Evolutionary conservation across 768 basidiomycete genomes (phyloP).

Genomic region (Mycena olivaceomarginata): DNA sequence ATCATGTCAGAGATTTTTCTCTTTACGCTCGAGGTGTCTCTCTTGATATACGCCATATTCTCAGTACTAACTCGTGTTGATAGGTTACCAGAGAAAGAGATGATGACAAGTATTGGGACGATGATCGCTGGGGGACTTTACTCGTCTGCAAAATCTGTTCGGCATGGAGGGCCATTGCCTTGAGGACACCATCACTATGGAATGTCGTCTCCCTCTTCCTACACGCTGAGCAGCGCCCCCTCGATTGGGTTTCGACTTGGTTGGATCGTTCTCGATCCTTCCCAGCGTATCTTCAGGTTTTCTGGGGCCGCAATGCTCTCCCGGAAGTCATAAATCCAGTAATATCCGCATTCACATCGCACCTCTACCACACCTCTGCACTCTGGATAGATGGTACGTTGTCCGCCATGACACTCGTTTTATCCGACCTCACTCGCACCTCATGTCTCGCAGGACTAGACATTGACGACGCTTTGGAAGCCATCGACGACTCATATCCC

Average conservation of each 20-base stretch:
- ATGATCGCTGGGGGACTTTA: conserved; percentile 32
- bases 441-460: not conserved
- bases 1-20: conserved; percentile 31
- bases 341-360: conserved; percentile 20
- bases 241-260: conserved; percentile 37
- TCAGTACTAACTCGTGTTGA: too few species aligned
- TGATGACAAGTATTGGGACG: conserved; percentile 22
- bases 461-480: conserved; percentile 6
- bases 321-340: conserved; percentile 23
- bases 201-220: conserved; percentile 27
- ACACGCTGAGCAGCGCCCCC: not conserved
- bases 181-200: conserved; percentile 34
- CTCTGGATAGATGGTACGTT: conserved; percentile 32
- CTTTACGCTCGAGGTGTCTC: conserved; percentile 5
- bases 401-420: not conserved
- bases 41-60: too few species aligned
- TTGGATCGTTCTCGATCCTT: conserved; percentile 36
- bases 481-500: conserved; percentile 15
- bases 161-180: conserved; percentile 32
- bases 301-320: conserved; percentile 17
- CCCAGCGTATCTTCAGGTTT: conserved; percentile 30
- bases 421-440: not conserved
- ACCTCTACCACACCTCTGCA: conserved; percentile 31
- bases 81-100: not conserved
- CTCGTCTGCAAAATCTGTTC: conserved; percentile 26